These are phyloP conservation scores for Fulvia fulva DNA, from an alignment of 2,329 filamentous ascomycete species.

Conservation along the genomic window DNA sequence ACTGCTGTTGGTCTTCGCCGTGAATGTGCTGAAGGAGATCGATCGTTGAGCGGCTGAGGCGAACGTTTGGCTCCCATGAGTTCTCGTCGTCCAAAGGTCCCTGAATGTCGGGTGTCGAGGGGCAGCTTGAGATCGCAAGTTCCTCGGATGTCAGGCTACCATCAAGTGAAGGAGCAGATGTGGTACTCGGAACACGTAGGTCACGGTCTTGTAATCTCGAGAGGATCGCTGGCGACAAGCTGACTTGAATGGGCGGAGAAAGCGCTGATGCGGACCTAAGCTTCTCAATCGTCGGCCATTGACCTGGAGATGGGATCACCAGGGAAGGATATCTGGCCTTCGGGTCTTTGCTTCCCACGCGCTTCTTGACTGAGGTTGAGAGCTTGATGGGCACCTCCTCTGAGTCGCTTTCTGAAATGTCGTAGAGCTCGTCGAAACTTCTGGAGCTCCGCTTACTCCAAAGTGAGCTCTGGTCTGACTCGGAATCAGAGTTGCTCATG, in stretches of 20 bases:
- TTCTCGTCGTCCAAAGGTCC: constrained; percentile 50
- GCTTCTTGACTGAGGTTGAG: constrained; percentile 49
- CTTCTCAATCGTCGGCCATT: constrained; percentile 55
- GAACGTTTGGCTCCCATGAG: constrained; percentile 58
- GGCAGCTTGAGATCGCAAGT: constrained; percentile 75
- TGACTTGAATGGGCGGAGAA: constrained; percentile 46
- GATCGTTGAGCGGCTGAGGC: constrained; percentile 73
- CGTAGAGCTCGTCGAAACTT: constrained; percentile 84
- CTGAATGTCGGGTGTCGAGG: constrained; percentile 72
- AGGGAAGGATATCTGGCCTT: constrained; percentile 54
- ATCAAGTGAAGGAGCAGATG: constrained; percentile 82
- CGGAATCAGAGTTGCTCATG: constrained; percentile 50
- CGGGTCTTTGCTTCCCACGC: constrained; percentile 23
- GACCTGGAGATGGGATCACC: constrained; percentile 55
- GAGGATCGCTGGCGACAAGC: constrained; percentile 49
- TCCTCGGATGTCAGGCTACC: constrained; percentile 87
- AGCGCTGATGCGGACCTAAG: constrained; percentile 42
- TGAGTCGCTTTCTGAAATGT: constrained; percentile 75
- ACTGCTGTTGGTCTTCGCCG: constrained; percentile 39
- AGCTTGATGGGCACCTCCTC: constrained; percentile 49
- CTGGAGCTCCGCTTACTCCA: constrained; percentile 66
- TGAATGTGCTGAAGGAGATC: constrained; percentile 74
- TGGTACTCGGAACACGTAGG: constrained; percentile 66
- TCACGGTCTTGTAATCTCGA: constrained; percentile 60
- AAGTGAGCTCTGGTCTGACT: constrained; percentile 33